Evolutionary conservation across 306 rosid genomes (phyloP), one percentile per base, ranked within the genome.

Genomic region (Prunus fruticosa): DNA sequence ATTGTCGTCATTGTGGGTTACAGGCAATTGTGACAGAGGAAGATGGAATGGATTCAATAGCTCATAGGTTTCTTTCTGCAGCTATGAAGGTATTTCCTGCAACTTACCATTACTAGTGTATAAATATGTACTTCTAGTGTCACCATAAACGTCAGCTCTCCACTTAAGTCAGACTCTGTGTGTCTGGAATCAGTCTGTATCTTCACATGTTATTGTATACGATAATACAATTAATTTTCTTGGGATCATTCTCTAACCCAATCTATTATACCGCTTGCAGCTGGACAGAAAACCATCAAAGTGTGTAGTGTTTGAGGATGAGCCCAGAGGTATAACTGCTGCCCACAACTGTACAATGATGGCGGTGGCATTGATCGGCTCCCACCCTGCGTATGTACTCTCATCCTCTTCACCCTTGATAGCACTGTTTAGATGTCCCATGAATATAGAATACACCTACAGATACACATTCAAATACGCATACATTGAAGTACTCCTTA

Each of bases 301-400:
- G 82, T 96, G 97, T 65, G 97, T 96, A 56, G 99, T 91, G 82
- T 96, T 96, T 18, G 99, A 92, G 88, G 99, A 92, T 69, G 98
- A 96, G 73, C 98, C 99, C n/a, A 81, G 97, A 79, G 90, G 98
- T 75, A 91, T 96, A 71, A 89, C 99, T 14, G 99, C 98, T 15
- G 99, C 99, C 8, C 99, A 96, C 88, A 96, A 96, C 64, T 96
- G 97, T 69, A 92, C 98, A 25, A 96, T 96, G 99, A 96, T 96
- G 98, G 97, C 97, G 27, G 88, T 92, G 54, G 99, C 93, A 78
- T 79, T 92, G 63, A 96, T 96, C 25, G 98, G 99, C 47, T 78
- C 93, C 30, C 90, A 96, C 84, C 99, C 91, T 3, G 97, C 96
- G 98, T 92, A 86, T 69, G 98, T 86, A 65, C 2, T 66, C 52